Evolutionary conservation across 164 flowering plant species (phyloP).

Genomic region (Magnolia officinalis): DNA sequence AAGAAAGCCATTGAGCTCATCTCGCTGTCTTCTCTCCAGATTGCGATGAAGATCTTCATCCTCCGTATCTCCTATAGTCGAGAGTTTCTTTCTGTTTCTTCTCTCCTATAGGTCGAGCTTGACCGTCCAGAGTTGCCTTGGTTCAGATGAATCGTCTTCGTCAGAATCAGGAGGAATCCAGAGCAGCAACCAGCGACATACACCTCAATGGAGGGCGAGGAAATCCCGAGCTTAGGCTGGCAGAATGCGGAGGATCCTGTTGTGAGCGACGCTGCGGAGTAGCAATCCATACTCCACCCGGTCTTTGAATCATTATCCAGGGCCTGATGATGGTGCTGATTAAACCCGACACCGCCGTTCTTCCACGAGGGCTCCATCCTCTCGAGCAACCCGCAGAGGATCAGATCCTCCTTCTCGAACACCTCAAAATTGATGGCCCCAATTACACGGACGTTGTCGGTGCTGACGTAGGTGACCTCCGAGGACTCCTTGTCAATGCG

Average conservation of each 20-base stretch:
- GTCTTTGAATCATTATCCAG: constrained; percentile 39
- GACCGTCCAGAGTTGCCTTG: no score
- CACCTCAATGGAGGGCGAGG: constrained; percentile 74
- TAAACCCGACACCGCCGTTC: constrained; percentile 22
- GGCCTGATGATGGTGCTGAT: constrained; percentile 12
- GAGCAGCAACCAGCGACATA: constrained; percentile 85
- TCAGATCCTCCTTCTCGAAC: constrained; percentile 45
- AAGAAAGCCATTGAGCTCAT: constrained; percentile 29
- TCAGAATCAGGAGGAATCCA: constrained; percentile 70
- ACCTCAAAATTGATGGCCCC: constrained; percentile 83
- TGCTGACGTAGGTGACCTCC: constrained; percentile 84
- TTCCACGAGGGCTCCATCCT: constrained; percentile 47
- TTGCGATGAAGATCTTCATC: constrained; percentile 81
- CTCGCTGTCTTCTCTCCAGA: constrained; percentile 43
- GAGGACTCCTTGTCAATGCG: constrained; percentile 63
- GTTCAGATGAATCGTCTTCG: constrained; percentile 67
- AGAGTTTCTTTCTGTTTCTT: no score
- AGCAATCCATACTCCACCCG: constrained; percentile 86
- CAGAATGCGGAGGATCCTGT: no score
- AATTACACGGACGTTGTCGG: constrained; percentile 64
- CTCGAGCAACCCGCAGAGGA: constrained; percentile 74
- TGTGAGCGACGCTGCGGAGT: constrained; percentile 29
- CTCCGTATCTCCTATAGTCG: constrained; percentile 84
- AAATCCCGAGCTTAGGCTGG: no score
- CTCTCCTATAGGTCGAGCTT: no score